These are phyloP conservation scores for Xylona heveae DNA, from an alignment of 495 filamentous ascomycete species.

Conservation along the genomic window DNA sequence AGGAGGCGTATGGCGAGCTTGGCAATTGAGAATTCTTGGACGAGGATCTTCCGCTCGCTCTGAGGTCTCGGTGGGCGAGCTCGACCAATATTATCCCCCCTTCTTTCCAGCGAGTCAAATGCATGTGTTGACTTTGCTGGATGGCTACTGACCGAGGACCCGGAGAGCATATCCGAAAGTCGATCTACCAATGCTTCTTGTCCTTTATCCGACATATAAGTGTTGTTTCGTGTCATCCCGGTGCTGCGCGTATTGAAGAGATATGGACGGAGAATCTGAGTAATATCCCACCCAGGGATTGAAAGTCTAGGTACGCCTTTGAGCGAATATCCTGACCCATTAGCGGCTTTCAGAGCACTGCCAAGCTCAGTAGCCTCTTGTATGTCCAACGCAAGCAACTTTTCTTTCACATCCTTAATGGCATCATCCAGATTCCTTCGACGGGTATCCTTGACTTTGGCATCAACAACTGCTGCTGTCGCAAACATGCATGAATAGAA, in stretches of 20 bases:
- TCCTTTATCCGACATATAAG: too few species aligned
- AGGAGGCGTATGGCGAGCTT: constrained; percentile 6
- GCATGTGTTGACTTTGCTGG: too few species aligned
- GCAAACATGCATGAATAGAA: constrained; percentile 53
- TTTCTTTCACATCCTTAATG: constrained; percentile 26
- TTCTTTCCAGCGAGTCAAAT: neutral
- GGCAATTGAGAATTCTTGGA: constrained; percentile 10
- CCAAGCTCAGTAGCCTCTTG: constrained; percentile 6
- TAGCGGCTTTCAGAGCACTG: constrained; percentile 1
- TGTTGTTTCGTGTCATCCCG: too few species aligned
- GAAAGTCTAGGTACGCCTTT: constrained; percentile 1
- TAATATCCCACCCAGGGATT: constrained; percentile 7
- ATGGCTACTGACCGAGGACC: too few species aligned
- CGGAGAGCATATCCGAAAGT: too few species aligned
- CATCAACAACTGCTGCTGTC: constrained; percentile 46
- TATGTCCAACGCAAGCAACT: constrained; percentile 12
- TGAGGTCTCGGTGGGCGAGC: constrained; percentile 4
- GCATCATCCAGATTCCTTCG: constrained; percentile 38
- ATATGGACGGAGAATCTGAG: too few species aligned
- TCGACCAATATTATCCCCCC: neutral
- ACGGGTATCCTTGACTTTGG: constrained; percentile 35
- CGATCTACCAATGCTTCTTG: too few species aligned
- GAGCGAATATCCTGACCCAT: neutral
- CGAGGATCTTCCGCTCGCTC: constrained; percentile 8
- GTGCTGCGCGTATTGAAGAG: too few species aligned